Evolutionary conservation across 768 basidiomycete genomes (phyloP), one percentile per base, ranked within the genome.

Genomic region (Mycena olivaceomarginata): DNA sequence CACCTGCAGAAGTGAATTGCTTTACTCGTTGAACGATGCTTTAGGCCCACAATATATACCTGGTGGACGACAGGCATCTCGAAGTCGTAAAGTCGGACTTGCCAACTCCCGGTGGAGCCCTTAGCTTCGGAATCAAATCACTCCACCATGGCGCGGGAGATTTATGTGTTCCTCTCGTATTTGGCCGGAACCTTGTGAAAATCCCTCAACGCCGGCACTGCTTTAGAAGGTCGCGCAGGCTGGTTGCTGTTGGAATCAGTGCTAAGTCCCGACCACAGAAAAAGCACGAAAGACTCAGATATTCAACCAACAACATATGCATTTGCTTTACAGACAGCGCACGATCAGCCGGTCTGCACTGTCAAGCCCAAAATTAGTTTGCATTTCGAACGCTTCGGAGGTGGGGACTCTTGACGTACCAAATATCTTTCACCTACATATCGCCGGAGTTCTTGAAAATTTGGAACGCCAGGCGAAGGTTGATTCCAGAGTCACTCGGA

Each of bases 61-160:
- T 51, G 48, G 48, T 51, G 48, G 48, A 51, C 16, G 48, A 51
- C 48, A 51, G 48, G 16, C 48, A 51, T 51, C 48, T 51, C 48
- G 48, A 51, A 51, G 48, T 51, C 48, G 18, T 51, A n/a, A 51
- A 51, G 48, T 51, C 48, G 48, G 48, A 51, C 56, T 57, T 57
- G 56, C 56, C n/a, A 57, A 57, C 56, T 57, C 56, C 56, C 56
- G 56, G 56, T 57, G 56, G 56, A 57, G 56, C 56, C 56, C 56
- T 57, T 31, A 57, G 56, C 56, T 57, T 57, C 56, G 56, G 56
- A 57, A 57, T 57, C 22, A 57, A 57, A 57, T 57, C 56, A 57
- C 25, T 57, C 37, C 56, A 57, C 37, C 56, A 31, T 57, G 56
- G 56, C 56, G 25, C 56, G 25, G n/a, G 56, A 57, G 56, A 57